Evolutionary conservation across 2,329 filamentous ascomycete species (phyloP).

Genomic region (Botrytis hyacinthi): DNA sequence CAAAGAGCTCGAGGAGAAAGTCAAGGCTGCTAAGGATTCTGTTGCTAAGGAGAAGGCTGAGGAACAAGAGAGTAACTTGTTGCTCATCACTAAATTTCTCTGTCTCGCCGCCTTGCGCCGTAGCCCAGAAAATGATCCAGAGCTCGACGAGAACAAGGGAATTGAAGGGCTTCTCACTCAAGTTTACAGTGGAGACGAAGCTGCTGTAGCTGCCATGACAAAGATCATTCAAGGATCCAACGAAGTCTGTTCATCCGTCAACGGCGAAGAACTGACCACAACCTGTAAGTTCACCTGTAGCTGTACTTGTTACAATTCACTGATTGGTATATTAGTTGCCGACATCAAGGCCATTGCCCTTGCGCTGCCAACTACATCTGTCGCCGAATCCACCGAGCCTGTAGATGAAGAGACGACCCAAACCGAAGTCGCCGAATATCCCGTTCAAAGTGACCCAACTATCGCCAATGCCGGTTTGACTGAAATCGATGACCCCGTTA

Average conservation of each 20-base stretch:
- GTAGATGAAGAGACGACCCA: constrained; percentile 37
- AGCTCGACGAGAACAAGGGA: constrained; percentile 71
- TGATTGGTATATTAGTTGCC: constrained; percentile 45
- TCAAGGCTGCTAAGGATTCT: constrained; percentile 46
- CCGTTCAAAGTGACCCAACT: constrained; percentile 60
- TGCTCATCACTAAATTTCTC: constrained; percentile 75
- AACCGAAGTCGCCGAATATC: constrained; percentile 40
- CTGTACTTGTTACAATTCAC: not conserved
- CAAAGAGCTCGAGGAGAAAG: constrained; percentile 47
- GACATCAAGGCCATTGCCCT: constrained; percentile 56
- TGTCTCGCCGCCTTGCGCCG: constrained; percentile 75
- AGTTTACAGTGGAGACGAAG: constrained; percentile 75
- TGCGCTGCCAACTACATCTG: constrained; percentile 51
- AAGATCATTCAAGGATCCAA: constrained; percentile 72
- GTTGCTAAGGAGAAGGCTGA: constrained; percentile 49
- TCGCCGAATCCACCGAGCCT: constrained; percentile 34
- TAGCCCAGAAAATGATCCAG: constrained; percentile 60
- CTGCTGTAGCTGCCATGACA: constrained; percentile 70
- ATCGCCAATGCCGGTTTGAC: constrained; percentile 64
- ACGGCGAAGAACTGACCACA: constrained; percentile 62
- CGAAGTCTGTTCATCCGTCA: constrained; percentile 64
- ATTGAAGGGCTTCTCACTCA: constrained; percentile 76
- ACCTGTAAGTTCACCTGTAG: constrained; percentile 59
- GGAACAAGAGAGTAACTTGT: constrained; percentile 61
- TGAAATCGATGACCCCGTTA: constrained; percentile 57